These are phyloP conservation scores for Neophaeococcomyces aloes DNA, from an alignment of 2,329 filamentous ascomycete genomes.

Conservation along the genomic window DNA sequence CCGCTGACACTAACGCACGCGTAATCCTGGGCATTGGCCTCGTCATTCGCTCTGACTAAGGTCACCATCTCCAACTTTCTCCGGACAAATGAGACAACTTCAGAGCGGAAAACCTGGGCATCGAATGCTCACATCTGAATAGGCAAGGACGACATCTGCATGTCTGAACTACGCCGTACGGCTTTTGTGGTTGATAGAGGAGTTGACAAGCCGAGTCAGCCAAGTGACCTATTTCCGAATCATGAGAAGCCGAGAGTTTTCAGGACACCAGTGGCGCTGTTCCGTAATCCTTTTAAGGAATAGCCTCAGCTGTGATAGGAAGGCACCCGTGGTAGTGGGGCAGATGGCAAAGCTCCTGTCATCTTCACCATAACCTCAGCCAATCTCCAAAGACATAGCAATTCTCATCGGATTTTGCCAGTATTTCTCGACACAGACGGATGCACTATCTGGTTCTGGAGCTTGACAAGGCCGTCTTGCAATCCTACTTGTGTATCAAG, in stretches of 20 bases:
- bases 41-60: too few species aligned
- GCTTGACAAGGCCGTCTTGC: too few species aligned
- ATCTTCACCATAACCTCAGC: neutral
- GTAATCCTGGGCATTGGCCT: too few species aligned
- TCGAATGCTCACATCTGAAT: too few species aligned
- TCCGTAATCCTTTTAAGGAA: neutral
- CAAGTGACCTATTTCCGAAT: neutral
- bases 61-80: too few species aligned
- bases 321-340: neutral
- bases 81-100: too few species aligned
- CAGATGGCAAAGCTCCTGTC: neutral
- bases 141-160: neutral
- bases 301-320: too few species aligned
- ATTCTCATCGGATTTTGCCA: neutral
- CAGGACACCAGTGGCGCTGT: neutral
- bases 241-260: neutral
- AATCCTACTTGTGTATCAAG: too few species aligned
- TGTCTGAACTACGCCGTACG: neutral
- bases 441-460: too few species aligned
- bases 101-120: too few species aligned
- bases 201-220: neutral
- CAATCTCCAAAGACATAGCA: neutral
- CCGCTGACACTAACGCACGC: too few species aligned
- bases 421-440: neutral
- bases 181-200: neutral